Percentiles rank a stretch among this genome's conserved stretches.
These are phyloP conservation scores for Microascus cirrosus DNA, from an alignment of 2,329 filamentous ascomycete species.

Conservation along the genomic window DNA sequence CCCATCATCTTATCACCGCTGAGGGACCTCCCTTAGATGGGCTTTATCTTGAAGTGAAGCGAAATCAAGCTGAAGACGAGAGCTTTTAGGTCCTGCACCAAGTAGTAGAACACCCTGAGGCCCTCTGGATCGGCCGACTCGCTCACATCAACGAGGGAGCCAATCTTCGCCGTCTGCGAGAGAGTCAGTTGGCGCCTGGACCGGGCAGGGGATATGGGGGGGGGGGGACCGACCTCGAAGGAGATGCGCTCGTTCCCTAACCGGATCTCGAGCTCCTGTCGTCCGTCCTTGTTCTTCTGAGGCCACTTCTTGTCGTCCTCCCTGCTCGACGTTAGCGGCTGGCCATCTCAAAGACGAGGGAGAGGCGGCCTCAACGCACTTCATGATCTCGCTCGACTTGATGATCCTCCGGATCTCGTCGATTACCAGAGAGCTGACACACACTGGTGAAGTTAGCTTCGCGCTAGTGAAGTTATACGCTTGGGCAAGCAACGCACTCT, in stretches of 20 bases:
- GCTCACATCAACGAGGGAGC: conserved; percentile 90
- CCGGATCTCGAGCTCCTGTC: conserved; percentile 91
- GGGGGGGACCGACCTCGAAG: conserved; percentile 61
- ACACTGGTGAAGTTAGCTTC: conserved; percentile 51
- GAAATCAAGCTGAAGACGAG: conserved; percentile 93
- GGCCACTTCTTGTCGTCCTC: conserved; percentile 99
- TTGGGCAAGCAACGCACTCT: conserved; percentile 71
- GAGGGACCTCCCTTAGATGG: conserved; percentile 41
- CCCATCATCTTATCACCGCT: not conserved
- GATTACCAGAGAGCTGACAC: conserved; percentile 80
- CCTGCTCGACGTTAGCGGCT: conserved; percentile 31
- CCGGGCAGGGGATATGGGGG: too few relatives aligned
- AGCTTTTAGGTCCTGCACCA: conserved; percentile 94
- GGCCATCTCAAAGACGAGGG: not conserved
- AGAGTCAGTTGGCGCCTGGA: not conserved
- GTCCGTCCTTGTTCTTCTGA: conserved; percentile 97
- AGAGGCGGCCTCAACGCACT: conserved; percentile 41
- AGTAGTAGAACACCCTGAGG: conserved; percentile 93
- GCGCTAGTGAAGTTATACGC: not conserved
- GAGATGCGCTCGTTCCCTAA: conserved; percentile 93
- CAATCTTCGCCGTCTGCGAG: conserved; percentile 86
- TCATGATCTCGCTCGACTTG: conserved; percentile 93
- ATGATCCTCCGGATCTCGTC: conserved; percentile 96
- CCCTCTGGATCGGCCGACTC: conserved; percentile 95
- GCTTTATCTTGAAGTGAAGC: conserved; percentile 93